Evolutionary conservation across 1,284 basidiomycete genomes (phyloP).

Genomic region (Leccinum griseonigrum): DNA sequence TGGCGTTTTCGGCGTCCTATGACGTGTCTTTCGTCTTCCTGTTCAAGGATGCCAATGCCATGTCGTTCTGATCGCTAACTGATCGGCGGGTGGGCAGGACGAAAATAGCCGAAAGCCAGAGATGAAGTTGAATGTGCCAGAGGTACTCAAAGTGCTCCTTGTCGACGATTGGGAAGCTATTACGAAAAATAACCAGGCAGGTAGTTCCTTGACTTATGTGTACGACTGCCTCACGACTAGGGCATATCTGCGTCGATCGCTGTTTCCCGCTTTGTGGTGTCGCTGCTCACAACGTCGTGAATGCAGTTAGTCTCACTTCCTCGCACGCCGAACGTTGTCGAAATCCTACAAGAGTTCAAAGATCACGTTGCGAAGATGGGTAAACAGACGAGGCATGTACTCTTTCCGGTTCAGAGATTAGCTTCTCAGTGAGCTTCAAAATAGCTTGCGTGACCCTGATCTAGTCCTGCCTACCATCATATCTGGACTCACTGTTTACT

Average conservation of each 20-base stretch:
- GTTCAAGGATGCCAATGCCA: neutral
- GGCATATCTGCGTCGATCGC: neutral
- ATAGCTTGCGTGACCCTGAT: conserved; percentile 61
- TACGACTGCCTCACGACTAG: neutral
- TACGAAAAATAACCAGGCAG: conserved; percentile 89
- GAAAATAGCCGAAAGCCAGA: conserved; percentile 77
- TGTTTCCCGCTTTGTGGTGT: neutral
- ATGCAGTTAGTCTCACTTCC: conserved; percentile 85
- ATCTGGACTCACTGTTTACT: conserved; percentile 88
- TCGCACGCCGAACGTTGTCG: conserved; percentile 76
- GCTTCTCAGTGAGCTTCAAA: neutral
- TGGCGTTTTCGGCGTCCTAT: neutral
- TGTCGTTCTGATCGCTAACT: conserved; percentile 4
- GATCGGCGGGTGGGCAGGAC: conserved; percentile 39
- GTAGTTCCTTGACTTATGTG: conserved; percentile 11
- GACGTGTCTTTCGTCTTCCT: neutral
- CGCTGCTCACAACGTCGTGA: too few species aligned
- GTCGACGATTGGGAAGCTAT: conserved; percentile 99
- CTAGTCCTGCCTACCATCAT: conserved; percentile 77
- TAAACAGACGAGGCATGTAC: conserved; percentile 49
- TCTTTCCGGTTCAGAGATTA: neutral
- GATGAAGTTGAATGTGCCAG: conserved; percentile 89
- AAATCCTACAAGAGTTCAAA: conserved; percentile 81
- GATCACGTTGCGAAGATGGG: conserved; percentile 53
- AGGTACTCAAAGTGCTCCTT: conserved; percentile 83